Base-by-base conservation (phyloP, 192 early-diverging fungal genomes). In the Jimgerdemannia lactiflua region DNA sequence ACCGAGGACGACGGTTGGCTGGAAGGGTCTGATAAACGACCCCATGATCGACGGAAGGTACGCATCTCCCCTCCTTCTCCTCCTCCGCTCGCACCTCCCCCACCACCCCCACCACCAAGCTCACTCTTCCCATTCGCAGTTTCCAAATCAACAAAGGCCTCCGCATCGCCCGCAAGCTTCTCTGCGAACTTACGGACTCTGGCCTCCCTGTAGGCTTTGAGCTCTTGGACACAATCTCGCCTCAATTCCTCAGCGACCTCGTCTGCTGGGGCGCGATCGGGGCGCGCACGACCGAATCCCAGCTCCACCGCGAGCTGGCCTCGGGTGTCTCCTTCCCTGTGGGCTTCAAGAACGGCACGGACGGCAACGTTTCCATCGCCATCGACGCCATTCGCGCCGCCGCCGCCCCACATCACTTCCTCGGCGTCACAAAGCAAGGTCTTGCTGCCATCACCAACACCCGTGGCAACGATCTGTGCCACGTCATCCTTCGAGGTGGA, bases 261-360 rank as follows among this genome's bases (percentile, higher is more conserved):
- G 92, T 97, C 82, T 94, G 94, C 14, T 99, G 97, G 97, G 97
- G 95, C 43, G 97, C 97, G 10, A 98, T 99, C 76, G 97, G 97
- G 42, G 97, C 97, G 29, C 88, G 97, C 64, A 99, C 97, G 3
- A 99, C 97, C 18, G 96, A 97, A 79, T 95, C 93, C 71, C 97
- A 99, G 79, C 84, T 97, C 40, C 96, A 99, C 80, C 90, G 97
- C 68, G 97, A 99, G 79, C 87, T 99, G 49, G 94, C 97, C 4
- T 95, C 94, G 3, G 97, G 97, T 10, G 89, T 95, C 17, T 96
- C 95, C 65, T 95, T 97, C 89, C 96, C 97, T 8, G 92, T 99
- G n/a, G 97, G 97, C 1, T 98, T 99, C 91, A 99, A 99, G 86
- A 98, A 97, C 75, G 94, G 96, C 69, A 99, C 97, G 4, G 96